Percentiles rank a stretch among this genome's conserved stretches.
phyloP scores from a whole-genome alignment of 2,329 filamentous ascomycete genomes.

The Zymoseptoria passerinii region DNA sequence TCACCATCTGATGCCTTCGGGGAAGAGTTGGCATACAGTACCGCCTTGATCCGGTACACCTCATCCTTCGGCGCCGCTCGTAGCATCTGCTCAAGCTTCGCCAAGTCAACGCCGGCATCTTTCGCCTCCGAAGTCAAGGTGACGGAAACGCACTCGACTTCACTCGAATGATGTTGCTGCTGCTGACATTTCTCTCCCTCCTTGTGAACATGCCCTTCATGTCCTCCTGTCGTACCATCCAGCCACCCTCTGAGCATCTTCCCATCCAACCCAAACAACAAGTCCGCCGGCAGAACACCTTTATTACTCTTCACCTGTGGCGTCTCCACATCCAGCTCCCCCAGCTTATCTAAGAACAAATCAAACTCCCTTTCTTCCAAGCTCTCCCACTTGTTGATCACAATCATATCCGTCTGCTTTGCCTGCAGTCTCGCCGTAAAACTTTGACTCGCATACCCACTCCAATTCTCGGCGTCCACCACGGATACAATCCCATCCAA shows the following conservation, averaged over 20 bases:
- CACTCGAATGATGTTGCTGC: slow-evolving; percentile 57
- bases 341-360: slow-evolving; percentile 66
- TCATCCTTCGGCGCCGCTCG: slow-evolving; percentile 78
- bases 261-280: slow-evolving; percentile 82
- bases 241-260: slow-evolving; percentile 54
- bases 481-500: slow-evolving; percentile 85
- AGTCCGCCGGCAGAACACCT: slow-evolving; percentile 67
- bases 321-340: slow-evolving; percentile 70
- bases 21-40: slow-evolving; percentile 42
- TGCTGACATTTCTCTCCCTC: slow-evolving; percentile 30
- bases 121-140: slow-evolving; percentile 42
- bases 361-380: slow-evolving; percentile 68
- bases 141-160: slow-evolving; percentile 88
- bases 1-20: slow-evolving; percentile 33
- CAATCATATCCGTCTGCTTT: slow-evolving; percentile 77
- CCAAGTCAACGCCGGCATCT: slow-evolving; percentile 48
- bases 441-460: slow-evolving; percentile 82
- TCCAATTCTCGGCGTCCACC: slow-evolving; percentile 92
- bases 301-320: slow-evolving; percentile 73
- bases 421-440: slow-evolving; percentile 86
- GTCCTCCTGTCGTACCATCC: slow-evolving; percentile 30
- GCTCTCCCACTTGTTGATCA: slow-evolving; percentile 88
- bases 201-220: slow-evolving; percentile 34
- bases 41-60: slow-evolving; percentile 85
- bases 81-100: slow-evolving; percentile 58